These are phyloP conservation scores for Beverwykella pulmonaria DNA, from an alignment of 495 filamentous ascomycete genomes.

Conservation along the genomic window DNA sequence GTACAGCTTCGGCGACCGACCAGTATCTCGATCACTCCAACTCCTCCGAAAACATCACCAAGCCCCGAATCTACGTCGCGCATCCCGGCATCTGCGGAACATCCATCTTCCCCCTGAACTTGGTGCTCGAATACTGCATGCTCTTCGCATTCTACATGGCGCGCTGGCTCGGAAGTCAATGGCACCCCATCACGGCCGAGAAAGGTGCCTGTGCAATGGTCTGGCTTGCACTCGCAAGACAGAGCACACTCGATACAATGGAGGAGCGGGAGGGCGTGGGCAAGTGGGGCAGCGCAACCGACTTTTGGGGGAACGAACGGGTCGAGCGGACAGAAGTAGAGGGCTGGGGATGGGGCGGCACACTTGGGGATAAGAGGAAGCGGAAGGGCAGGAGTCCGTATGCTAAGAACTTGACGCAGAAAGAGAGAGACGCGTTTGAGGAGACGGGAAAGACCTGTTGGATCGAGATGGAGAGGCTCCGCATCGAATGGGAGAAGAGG, in stretches of 20 bases:
- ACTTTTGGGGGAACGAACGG: slow-evolving; percentile 59
- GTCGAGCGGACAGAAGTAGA: slow-evolving; percentile 75
- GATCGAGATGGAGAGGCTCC: slow-evolving; percentile 81
- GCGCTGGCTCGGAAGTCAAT: slow-evolving; percentile 46
- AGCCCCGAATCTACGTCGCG: slow-evolving; percentile 69
- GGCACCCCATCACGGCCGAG: slow-evolving; percentile 66
- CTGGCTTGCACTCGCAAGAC: slow-evolving; percentile 75
- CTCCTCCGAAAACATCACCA: neutral
- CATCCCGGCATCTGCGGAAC: slow-evolving; percentile 90
- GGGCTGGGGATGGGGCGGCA: slow-evolving; percentile 82
- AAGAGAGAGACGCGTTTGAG: slow-evolving; percentile 72
- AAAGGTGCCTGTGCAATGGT: slow-evolving; percentile 74
- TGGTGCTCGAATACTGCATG: slow-evolving; percentile 66
- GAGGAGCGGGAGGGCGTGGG: slow-evolving; percentile 58
- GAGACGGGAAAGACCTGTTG: slow-evolving; percentile 71
- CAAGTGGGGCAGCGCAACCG: slow-evolving; percentile 83
- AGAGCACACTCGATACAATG: slow-evolving; percentile 64
- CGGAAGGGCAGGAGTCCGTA: slow-evolving; percentile 58
- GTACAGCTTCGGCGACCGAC: slow-evolving; percentile 59
- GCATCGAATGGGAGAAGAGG: slow-evolving; percentile 73
- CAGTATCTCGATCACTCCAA: slow-evolving; percentile 48
- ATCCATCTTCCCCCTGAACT: slow-evolving; percentile 69
- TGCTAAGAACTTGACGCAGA: slow-evolving; percentile 61
- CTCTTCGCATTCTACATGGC: slow-evolving; percentile 53
- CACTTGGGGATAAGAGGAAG: slow-evolving; percentile 53